Evolutionary conservation across 495 filamentous ascomycete species (phyloP), one percentile per base, ranked within the genome.

Genomic region (Penicillium arizonense): DNA sequence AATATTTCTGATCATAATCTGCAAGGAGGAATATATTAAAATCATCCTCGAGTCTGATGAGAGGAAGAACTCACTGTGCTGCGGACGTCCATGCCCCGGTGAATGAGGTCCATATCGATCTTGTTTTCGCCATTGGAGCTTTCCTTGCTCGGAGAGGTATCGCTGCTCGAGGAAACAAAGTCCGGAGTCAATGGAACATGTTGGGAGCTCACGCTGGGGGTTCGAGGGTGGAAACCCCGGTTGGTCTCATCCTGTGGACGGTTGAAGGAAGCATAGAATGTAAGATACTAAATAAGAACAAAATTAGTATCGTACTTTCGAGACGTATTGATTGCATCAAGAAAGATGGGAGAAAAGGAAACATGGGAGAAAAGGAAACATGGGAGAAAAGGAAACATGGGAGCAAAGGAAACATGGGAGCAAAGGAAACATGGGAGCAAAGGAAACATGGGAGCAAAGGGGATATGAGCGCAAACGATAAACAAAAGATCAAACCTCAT

Each of bases 1-100:
- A 47, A 97, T 94, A 62, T 97, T 97, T 8, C 93, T 86, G 23
- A 97, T 75, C 94, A 98, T 98, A 52, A 98, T 86, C 90, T 95
- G 56, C 35, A 26, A 21, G 24, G 45, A 13, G 10, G 50, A 26
- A 48, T 65, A 47, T 68, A 45, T 43, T 51, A 69, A 46, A 34
- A 53, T 6, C 23, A 26, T 3, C 46, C 26, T 16, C 4, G 21
- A 9, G 28, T 0, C 18, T 45, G 20, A 64, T n/a, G 68, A 59
- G 4, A 7, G 5, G 23, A 42, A n/a, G 21, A 3, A 73, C 82
- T 63, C 73, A 90, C 88, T 0, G 88, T 90, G 12, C 86, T 91
- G 18, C 88, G 81, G 46, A 87, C 83, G 65, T 91, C 87, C 14
- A 34, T 7, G 34, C 48, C 48, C 0, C 30, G 7, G 3, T 9